These are phyloP conservation scores for Diddensiella santjacobensis DNA, from an alignment of 805 yeast species.

Conservation along the genomic window DNA sequence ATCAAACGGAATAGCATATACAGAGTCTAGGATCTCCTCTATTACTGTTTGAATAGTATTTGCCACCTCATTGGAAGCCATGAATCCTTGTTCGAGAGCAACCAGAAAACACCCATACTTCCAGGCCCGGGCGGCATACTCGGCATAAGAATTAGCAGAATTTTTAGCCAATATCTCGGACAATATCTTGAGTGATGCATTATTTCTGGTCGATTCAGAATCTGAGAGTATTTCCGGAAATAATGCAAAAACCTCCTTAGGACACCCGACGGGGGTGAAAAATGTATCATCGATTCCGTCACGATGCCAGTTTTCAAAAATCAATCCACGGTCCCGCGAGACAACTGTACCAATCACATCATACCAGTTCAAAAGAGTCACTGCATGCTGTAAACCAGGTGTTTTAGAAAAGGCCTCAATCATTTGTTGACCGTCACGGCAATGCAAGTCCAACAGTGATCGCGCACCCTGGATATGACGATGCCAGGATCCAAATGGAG, in stretches of 20 bases:
- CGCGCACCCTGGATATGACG: conserved; percentile 20
- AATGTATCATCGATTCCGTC: conserved; percentile 17
- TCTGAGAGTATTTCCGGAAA: conserved; percentile 9
- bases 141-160: conserved; percentile 5
- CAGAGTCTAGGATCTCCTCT: conserved; percentile 9
- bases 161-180: background rate
- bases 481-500: conserved; percentile 21
- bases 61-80: background rate
- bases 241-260: conserved; percentile 15
- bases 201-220: conserved; percentile 9
- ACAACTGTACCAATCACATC: conserved; percentile 20
- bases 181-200: conserved; percentile 8
- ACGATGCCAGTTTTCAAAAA: conserved; percentile 24
- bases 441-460: conserved; percentile 20
- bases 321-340: conserved; percentile 12
- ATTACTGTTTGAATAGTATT: conserved; percentile 11
- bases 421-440: conserved; percentile 10
- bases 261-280: conserved; percentile 19
- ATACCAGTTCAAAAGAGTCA: conserved; percentile 20
- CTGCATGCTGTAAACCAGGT: conserved; percentile 23
- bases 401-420: conserved; percentile 6
- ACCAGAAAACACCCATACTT: conserved; percentile 15
- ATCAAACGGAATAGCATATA: conserved; percentile 14
- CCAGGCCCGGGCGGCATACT: conserved; percentile 17
- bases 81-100: conserved; percentile 12